These are phyloP conservation scores for Helotiales sp. DNA, from an alignment of 2,329 filamentous ascomycete species.

Conservation along the genomic window DNA sequence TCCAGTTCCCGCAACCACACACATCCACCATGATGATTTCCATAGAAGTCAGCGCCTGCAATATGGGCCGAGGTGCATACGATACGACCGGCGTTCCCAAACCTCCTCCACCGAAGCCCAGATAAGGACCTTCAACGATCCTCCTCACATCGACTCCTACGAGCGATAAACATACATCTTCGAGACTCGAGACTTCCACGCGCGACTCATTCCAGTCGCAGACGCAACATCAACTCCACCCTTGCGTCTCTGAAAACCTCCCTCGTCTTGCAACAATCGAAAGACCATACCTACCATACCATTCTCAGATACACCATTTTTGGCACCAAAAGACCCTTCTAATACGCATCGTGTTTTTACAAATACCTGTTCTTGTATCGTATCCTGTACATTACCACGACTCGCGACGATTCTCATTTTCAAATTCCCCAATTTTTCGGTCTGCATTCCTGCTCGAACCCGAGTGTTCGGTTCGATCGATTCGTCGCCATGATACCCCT, in stretches of 20 bases:
- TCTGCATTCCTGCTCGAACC: slow-evolving; percentile 32
- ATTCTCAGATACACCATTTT: slow-evolving; percentile 12
- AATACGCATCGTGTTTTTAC: slow-evolving; percentile 15
- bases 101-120: slow-evolving; percentile 46
- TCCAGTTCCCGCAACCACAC: slow-evolving; percentile 23
- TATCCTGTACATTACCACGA: slow-evolving; percentile 37
- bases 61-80: slow-evolving; percentile 59
- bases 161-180: slow-evolving; percentile 18
- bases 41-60: slow-evolving; percentile 42
- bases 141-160: slow-evolving; percentile 13
- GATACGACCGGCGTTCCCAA: slow-evolving; percentile 57
- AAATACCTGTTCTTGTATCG: slow-evolving; percentile 14
- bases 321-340: slow-evolving; percentile 3
- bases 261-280: slow-evolving; percentile 13
- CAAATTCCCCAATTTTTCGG: slow-evolving; percentile 8
- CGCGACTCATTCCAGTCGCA: slow-evolving; percentile 29
- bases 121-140: slow-evolving; percentile 32
- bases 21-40: slow-evolving; percentile 40
- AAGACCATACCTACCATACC: neutral
- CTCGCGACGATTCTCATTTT: slow-evolving; percentile 39
- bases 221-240: slow-evolving; percentile 15
- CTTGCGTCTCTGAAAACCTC: slow-evolving; percentile 16
- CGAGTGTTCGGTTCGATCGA: slow-evolving; percentile 11
- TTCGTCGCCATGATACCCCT: slow-evolving; percentile 8
- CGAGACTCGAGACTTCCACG: slow-evolving; percentile 6